These are phyloP conservation scores for Plasmodium vivax DNA, from an alignment of 169 alveolate species.

Conservation along the genomic window DNA sequence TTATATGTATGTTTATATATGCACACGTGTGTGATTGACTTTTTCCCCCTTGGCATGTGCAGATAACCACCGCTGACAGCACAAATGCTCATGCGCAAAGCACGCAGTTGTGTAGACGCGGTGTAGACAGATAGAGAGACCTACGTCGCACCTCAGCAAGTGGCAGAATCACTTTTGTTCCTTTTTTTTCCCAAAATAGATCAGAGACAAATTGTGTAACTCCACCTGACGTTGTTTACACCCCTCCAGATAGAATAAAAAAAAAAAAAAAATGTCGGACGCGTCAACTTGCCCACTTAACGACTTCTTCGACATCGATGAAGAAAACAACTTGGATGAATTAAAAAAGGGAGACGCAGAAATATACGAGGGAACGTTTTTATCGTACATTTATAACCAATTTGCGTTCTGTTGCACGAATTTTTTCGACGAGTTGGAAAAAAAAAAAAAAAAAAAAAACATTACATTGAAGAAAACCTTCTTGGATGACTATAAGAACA, in stretches of 20 bases:
- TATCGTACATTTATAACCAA: constrained; percentile 55
- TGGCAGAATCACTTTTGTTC: not conserved
- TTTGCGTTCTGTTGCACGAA: constrained; percentile 47
- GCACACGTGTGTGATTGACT: not conserved
- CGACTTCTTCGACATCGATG: constrained; percentile 66
- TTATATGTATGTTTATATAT: too few relatives aligned
- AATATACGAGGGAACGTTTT: constrained; percentile 31
- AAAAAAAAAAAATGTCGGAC: constrained; percentile 57
- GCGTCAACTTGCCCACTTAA: constrained; percentile 69
- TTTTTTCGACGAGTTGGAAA: constrained; percentile 36
- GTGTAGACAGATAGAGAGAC: not conserved
- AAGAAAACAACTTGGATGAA: constrained; percentile 66
- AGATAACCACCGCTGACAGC: not conserved
- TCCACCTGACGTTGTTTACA: not conserved
- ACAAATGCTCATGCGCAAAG: not conserved
- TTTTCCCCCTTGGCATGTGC: not conserved
- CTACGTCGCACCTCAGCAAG: not conserved
- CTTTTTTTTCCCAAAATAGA: not conserved
- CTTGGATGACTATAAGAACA: constrained; percentile 16
- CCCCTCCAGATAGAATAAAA: not conserved
- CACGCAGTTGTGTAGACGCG: not conserved
- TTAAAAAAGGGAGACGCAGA: constrained; percentile 26
- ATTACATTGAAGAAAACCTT: constrained; percentile 35
- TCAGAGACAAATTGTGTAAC: not conserved
- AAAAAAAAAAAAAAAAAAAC: constrained; percentile 47